Evolutionary conservation across 345 rosid species (phyloP), one percentile per base, ranked within the genome.

Genomic region (Pistacia vera): DNA sequence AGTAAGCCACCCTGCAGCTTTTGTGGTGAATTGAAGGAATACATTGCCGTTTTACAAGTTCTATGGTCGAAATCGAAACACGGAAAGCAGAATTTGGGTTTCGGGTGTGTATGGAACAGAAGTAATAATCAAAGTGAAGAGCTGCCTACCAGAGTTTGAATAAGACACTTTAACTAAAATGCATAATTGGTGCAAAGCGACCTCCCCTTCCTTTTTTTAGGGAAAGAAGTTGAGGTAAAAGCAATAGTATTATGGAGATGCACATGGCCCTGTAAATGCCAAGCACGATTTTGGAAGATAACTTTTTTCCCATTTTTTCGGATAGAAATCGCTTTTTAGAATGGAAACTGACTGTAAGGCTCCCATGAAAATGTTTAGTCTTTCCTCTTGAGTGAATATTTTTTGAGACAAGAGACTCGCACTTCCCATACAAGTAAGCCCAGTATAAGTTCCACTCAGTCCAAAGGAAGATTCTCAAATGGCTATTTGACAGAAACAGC

Each of bases 251-350:
- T 71, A 1, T 46, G 60, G 72, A 0, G 71, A 65, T 51, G 59
- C 75, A 70, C 67, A 70, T 63, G 82, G 55, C 36, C 20, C 38
- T 48, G 22, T 75, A 17, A 61, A 2, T 48, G 62, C 63, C 68
- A 65, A 63, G 18, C 68, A 71, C 38, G 30, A 62, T 16, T 11
- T 17, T 28, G 8, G 46, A 59, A 54, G 64, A 17, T n/a, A 8
- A 41, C 46, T 41, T 56, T 57, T 44, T 41, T 38, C 25, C 54
- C 54, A 3, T 36, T 28, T 49, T 51, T 44, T 63, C 5, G n/a
- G 5, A 41, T 41, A 61, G 56, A 75, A 62, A 78, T 60, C 35
- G 64, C 36, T 61, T 61, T 62, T 61, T 30, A 60, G 58, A 62
- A 41, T 7, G 55, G 65, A 13, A 68, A 68, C 59, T 22, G 6